phyloP scores from a whole-genome alignment of 139 green algal genomes.

The Micractinium conductrix region DNA sequence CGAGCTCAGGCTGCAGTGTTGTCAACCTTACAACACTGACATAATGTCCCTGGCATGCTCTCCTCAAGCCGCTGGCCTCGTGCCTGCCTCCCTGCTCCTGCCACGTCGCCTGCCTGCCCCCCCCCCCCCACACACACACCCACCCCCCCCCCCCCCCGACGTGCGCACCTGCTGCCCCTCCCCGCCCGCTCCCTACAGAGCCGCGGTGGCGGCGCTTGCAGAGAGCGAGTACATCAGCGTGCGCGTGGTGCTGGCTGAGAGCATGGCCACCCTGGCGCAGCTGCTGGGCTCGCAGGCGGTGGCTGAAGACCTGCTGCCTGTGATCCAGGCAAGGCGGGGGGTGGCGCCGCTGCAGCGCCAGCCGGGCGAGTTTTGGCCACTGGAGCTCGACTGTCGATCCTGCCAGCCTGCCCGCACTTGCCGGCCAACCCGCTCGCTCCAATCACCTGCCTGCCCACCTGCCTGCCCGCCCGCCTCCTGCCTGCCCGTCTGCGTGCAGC shows the following conservation, averaged over 20 bases:
- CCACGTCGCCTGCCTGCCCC: not conserved
- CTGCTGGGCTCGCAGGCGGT: conserved; percentile 25
- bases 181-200: not conserved
- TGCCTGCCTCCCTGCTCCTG: too few species aligned
- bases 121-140: too few species aligned
- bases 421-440: not conserved
- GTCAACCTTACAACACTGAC: not conserved
- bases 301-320: conserved; percentile 33
- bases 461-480: not conserved
- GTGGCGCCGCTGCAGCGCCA: too few species aligned
- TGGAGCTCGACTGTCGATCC: too few species aligned
- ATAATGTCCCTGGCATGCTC: not conserved
- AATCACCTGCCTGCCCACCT: not conserved
- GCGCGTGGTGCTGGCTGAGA: conserved; percentile 35
- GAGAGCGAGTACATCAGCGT: not conserved
- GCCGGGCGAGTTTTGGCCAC: too few species aligned
- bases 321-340: conserved; percentile 21
- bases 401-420: too few species aligned
- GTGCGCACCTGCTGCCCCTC: not conserved
- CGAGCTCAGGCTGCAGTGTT: not conserved
- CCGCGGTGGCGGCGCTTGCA: not conserved
- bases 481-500: not conserved
- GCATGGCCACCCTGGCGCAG: conserved; percentile 40
- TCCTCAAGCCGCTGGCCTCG: not conserved
- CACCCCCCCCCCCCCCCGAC: not conserved